Evolutionary conservation across 2,329 filamentous ascomycete species (phyloP).

Genomic region (Cytospora piceae): DNA sequence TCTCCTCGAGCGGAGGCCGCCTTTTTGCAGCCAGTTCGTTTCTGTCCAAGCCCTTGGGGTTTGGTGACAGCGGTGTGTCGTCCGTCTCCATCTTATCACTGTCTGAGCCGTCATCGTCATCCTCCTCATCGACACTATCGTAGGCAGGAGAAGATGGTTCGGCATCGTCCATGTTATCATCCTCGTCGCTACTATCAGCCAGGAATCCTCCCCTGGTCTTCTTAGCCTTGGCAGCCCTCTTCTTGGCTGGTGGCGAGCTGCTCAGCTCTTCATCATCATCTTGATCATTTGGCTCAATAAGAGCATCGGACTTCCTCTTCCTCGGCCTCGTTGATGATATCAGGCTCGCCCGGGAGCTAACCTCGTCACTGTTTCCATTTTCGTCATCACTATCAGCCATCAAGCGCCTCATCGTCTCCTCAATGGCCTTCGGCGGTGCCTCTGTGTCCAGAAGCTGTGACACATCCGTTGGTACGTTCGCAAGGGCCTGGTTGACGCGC

Average conservation of each 20-base stretch:
- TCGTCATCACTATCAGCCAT: conserved; percentile 31
- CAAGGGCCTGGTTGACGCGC: conserved; percentile 47
- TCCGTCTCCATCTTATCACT: conserved; percentile 35
- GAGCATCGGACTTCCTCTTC: conserved; percentile 39
- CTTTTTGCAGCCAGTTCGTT: not conserved
- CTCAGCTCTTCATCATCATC: conserved; percentile 36
- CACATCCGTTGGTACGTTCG: conserved; percentile 29
- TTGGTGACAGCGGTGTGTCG: conserved; percentile 30
- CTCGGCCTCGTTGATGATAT: conserved; percentile 28
- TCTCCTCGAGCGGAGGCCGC: conserved; percentile 24
- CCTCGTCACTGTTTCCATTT: conserved; percentile 23
- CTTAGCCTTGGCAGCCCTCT: conserved; percentile 28
- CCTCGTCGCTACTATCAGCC: conserved; percentile 38
- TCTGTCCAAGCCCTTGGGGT: conserved; percentile 10
- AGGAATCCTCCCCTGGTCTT: conserved; percentile 26
- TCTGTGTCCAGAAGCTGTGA: conserved; percentile 25
- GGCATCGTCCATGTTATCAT: conserved; percentile 36
- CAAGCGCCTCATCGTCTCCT: conserved; percentile 33
- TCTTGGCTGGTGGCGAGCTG: conserved; percentile 28
- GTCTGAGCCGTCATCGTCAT: conserved; percentile 35
- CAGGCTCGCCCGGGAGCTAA: not conserved
- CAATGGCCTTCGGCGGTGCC: conserved; percentile 29
- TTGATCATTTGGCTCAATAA: conserved; percentile 35
- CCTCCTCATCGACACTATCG: conserved; percentile 8
- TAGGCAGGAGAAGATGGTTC: conserved; percentile 12